Conservation (phyloP, 805 yeast genomes). For the Nakazawaea molendinolei region DNA sequence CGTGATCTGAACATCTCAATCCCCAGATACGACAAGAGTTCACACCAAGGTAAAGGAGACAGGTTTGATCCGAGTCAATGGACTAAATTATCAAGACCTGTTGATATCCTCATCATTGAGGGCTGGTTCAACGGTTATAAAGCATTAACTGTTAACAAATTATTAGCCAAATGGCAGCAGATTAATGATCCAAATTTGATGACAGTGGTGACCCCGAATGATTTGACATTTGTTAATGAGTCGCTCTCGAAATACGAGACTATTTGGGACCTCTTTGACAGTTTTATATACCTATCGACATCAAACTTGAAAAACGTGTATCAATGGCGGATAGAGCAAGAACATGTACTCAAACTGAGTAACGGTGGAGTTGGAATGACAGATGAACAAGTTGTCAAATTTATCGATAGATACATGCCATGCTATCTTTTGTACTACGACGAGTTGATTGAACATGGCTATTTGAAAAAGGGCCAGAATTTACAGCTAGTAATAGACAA, state of each 20-base stretch:
- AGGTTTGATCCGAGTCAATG: conserved; percentile 38
- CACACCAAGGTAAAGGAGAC: conserved; percentile 72
- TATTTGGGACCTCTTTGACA: conserved; percentile 53
- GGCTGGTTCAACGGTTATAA: conserved; percentile 92
- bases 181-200: conserved; percentile 17
- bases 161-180: conserved; percentile 22
- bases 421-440: conserved; percentile 66
- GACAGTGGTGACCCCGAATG: conserved; percentile 1
- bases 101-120: conserved; percentile 72
- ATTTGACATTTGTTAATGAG: conserved; percentile 40
- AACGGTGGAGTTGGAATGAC: conserved; percentile 72
- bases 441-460: conserved; percentile 22
- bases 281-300: conserved; percentile 59
- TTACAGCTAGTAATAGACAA: too few species aligned
- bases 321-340: conserved; percentile 76
- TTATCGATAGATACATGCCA: conserved; percentile 85
- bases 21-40: conserved; percentile 79
- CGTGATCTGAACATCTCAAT: conserved; percentile 25
- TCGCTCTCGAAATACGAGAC: conserved; percentile 42
- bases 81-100: conserved; percentile 22
- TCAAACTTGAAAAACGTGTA: conserved; percentile 55
- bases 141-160: conserved; percentile 29
- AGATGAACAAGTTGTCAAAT: conserved; percentile 56
- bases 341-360: conserved; percentile 45
- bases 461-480: too few species aligned